A percentile compares a stretch with the other conserved stretches of the same genome.
phyloP scores from a whole-genome alignment of 305 asterid genomes.

The Fraxinus velutina region DNA sequence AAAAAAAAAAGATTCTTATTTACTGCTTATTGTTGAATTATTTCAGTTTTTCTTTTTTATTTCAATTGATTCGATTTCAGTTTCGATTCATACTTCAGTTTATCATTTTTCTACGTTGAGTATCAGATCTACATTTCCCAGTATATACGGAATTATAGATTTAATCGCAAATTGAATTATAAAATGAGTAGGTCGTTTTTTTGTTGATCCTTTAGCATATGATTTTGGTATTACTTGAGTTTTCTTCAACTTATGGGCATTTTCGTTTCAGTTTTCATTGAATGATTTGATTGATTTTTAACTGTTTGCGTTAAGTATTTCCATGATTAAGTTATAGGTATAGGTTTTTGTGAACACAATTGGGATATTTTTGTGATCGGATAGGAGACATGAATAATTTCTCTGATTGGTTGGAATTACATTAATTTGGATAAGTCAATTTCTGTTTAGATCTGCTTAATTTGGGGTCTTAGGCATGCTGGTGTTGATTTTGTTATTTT shows the following conservation, averaged over 20 bases:
- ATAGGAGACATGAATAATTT: not conserved
- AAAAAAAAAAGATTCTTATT: not conserved
- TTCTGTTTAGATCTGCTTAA: not conserved
- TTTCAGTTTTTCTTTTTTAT: not conserved
- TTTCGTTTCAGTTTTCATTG: not conserved
- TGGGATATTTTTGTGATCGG: not conserved
- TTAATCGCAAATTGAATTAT: not conserved
- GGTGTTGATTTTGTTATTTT: not conserved
- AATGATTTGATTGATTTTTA: not conserved
- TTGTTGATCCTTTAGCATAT: not conserved
- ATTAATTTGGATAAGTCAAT: not conserved
- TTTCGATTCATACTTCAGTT: not conserved
- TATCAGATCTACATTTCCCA: not conserved
- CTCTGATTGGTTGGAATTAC: not conserved
- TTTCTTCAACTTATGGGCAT: not conserved
- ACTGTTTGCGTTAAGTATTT: not conserved
- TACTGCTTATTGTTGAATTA: not conserved
- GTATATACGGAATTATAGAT: not conserved
- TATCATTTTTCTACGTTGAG: not conserved
- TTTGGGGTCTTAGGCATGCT: constrained; percentile 8
- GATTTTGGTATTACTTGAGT: not conserved
- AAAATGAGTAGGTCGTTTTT: too few relatives aligned
- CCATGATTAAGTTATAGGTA: not conserved
- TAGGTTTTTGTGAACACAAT: not conserved
- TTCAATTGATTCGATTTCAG: not conserved